Base-by-base conservation (phyloP, 371 early-diverging fungal species). In the Circinella umbellata region DNA sequence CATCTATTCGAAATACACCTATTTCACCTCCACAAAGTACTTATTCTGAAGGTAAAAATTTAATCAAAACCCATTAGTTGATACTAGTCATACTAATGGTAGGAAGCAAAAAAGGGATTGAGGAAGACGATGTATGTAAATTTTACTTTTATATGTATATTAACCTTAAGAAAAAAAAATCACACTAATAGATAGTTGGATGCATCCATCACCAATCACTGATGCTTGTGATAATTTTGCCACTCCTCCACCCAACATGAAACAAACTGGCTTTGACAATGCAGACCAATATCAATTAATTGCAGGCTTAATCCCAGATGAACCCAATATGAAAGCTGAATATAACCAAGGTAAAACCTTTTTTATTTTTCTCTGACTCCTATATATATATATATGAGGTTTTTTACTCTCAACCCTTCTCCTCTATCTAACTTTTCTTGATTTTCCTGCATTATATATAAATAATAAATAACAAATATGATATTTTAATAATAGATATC, bases 21-120 rank as follows among this genome's bases (percentile, higher is more conserved):
- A 63, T 73, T 35, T 73, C 76, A 27, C 76, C 76, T 4, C 81
- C 72, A 69, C 82, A 62, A 61, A 82, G 75, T 72, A 69, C 71
- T 55, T 69, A 54, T 49, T 69, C 60, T 60, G 62, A 64, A 64
- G 68, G 73, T 66, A 57, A 48, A n/a, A n/a, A n/a, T n/a, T n/a
- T n/a, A n/a, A n/a, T n/a, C n/a, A n/a, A n/a, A n/a, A n/a, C n/a
- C n/a, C n/a, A n/a, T n/a, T n/a, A n/a, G n/a, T n/a, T n/a, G n/a
- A n/a, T n/a, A n/a, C n/a, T n/a, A n/a, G n/a, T n/a, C n/a, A n/a
- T n/a, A n/a, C n/a, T 39, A 39, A 39, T 39, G 39, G 10, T 39
- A 10, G 6, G 4, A 49, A 4, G n/a, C 9, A 49, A 49, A 59
- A 4, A 59, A 14, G 59, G 36, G 27, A 59, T n/a, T n/a, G n/a